These are phyloP conservation scores for Aspergillus melleus DNA, from an alignment of 2,329 filamentous ascomycete species.

Conservation along the genomic window DNA sequence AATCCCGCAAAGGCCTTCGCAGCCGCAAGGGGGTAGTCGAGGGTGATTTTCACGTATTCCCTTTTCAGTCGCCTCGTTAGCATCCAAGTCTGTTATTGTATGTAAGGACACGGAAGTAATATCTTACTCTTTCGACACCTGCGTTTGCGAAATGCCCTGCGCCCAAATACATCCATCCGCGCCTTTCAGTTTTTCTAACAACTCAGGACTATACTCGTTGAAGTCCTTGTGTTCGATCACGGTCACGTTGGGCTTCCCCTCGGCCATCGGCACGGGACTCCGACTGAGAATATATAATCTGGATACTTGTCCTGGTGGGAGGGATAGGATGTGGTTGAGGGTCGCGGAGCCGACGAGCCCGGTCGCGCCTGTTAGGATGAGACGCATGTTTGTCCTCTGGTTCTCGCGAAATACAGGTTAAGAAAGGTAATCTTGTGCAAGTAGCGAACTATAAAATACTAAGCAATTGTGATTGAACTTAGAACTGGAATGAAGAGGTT, in stretches of 20 bases:
- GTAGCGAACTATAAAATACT: no score
- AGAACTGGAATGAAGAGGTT: no score
- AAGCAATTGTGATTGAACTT: no score
- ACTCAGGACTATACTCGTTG: constrained; percentile 51
- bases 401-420: no score
- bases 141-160: constrained; percentile 63
- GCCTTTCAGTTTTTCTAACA: constrained; percentile 62
- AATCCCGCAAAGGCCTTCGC: constrained; percentile 60
- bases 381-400: constrained; percentile 27
- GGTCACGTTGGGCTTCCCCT: constrained; percentile 52
- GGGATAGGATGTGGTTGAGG: constrained; percentile 67
- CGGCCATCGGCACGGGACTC: constrained; percentile 63
- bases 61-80: constrained; percentile 23
- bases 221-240: constrained; percentile 72
- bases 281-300: constrained; percentile 58
- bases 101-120: neutral
- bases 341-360: constrained; percentile 64
- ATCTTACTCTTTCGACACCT: constrained; percentile 58
- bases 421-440: no score
- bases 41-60: constrained; percentile 68
- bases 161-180: constrained; percentile 74
- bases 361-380: constrained; percentile 69
- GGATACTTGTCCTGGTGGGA: constrained; percentile 10
- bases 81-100: no score
- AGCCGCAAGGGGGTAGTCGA: constrained; percentile 64